Percentiles rank a stretch among this genome's conserved stretches.
Evolutionary conservation across 306 rosid genomes (phyloP).

Genomic region (Pterocarpus santalinus): DNA sequence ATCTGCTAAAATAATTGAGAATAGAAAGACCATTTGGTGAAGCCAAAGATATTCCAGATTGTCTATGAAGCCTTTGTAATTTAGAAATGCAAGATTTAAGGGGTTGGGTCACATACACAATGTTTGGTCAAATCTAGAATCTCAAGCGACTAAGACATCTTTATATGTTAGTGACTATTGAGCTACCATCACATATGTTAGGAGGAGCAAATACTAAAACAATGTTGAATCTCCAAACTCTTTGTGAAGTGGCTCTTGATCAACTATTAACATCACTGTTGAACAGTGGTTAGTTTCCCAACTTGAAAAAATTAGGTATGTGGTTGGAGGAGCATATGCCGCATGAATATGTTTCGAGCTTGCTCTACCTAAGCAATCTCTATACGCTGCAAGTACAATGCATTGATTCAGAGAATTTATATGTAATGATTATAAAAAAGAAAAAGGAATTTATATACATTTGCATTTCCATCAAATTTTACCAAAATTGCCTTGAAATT

Average conservation of each 20-base stretch:
- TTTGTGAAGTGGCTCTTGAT: not conserved
- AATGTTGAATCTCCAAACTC: constrained; percentile 11
- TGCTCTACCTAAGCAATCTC: not conserved
- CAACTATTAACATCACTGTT: not conserved
- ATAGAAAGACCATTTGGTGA: not conserved
- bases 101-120: not conserved
- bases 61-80: constrained; percentile 14
- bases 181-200: not conserved
- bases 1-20: constrained; percentile 14
- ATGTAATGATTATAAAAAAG: too few relatives aligned
- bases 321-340: not conserved
- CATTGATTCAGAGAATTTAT: not conserved
- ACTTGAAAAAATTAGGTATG: constrained; percentile 31
- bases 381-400: not conserved
- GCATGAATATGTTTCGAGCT: not conserved
- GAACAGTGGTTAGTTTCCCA: not conserved
- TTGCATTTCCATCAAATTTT: not conserved
- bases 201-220: not conserved
- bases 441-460: not conserved
- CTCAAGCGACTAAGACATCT: constrained; percentile 13
- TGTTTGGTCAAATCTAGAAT: not conserved
- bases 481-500: constrained; percentile 13
- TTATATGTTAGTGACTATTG: too few relatives aligned
- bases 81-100: constrained; percentile 4
- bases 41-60: not conserved